phyloP scores from a whole-genome alignment of 306 rosid genomes.

The Aeschynomene evenia region DNA sequence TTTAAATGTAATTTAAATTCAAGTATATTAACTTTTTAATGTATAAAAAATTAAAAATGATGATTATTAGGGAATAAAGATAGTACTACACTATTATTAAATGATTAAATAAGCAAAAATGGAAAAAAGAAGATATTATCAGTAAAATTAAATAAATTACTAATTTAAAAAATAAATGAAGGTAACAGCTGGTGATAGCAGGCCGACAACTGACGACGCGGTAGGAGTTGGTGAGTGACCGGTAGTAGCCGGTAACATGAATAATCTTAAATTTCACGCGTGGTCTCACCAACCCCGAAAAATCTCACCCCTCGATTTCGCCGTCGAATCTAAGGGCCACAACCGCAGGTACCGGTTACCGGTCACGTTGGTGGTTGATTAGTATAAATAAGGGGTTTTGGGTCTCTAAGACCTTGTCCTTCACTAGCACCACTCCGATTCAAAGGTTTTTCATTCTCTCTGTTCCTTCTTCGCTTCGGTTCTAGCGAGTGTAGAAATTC shows the following conservation, averaged over 20 bases:
- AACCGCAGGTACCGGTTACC: conserved; percentile 48
- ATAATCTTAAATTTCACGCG: background rate
- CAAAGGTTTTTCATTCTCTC: too few relatives aligned
- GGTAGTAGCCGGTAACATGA: conserved; percentile 37
- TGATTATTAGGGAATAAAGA: too few relatives aligned
- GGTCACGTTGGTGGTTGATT: conserved; percentile 14
- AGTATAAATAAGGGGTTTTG: conserved; percentile 41
- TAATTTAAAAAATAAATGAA: background rate
- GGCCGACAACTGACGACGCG: background rate
- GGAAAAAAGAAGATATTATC: too few relatives aligned
- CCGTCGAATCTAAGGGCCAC: conserved; percentile 37
- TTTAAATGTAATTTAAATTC: too few relatives aligned
- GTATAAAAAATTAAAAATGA: too few relatives aligned
- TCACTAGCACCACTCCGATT: background rate
- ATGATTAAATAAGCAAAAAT: too few relatives aligned
- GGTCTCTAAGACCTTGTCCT: background rate
- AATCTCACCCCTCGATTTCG: conserved; percentile 27
- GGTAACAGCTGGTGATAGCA: background rate
- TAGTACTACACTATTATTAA: too few relatives aligned
- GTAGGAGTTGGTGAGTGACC: conserved; percentile 47
- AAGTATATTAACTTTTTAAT: too few relatives aligned
- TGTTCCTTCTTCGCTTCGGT: background rate
- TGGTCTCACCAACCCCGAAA: conserved; percentile 44
- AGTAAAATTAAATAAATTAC: too few relatives aligned
- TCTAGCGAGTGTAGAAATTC: background rate